Conservation (phyloP, 257 asterid species). For the Solanum verrucosum region DNA sequence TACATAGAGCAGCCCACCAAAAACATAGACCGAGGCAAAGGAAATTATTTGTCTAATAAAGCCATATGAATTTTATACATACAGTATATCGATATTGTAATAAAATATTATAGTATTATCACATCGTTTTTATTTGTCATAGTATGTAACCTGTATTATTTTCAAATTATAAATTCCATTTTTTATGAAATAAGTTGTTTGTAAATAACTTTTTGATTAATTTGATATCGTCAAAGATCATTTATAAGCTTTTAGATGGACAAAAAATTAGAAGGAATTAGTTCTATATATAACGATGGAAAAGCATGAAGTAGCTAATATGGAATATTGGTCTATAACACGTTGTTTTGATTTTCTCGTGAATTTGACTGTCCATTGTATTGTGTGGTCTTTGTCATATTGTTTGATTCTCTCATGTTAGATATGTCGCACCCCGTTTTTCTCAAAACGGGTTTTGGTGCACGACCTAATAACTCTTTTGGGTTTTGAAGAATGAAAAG, state of each 20-base stretch:
- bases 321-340: background rate
- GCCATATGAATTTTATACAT: background rate
- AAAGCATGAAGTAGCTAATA: background rate
- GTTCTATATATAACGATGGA: background rate
- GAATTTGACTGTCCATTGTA: background rate
- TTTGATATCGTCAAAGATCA: background rate
- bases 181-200: background rate
- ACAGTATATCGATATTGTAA: background rate
- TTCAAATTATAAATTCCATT: background rate
- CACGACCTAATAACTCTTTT: too few relatives aligned
- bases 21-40: background rate
- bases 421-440: too few relatives aligned
- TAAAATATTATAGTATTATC: background rate
- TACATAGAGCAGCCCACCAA: background rate
- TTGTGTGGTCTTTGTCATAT: background rate
- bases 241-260: background rate
- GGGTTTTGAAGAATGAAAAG: too few relatives aligned
- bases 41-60: too few relatives aligned
- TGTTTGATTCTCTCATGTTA: too few relatives aligned
- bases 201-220: background rate
- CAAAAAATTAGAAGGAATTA: background rate
- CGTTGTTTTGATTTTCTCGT: background rate
- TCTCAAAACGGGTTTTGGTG: too few relatives aligned
- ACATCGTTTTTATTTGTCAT: too few relatives aligned
- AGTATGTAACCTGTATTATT: background rate